Evolutionary conservation across 2,329 filamentous ascomycete genomes (phyloP).

Genomic region (Metarhizium rileyi): DNA sequence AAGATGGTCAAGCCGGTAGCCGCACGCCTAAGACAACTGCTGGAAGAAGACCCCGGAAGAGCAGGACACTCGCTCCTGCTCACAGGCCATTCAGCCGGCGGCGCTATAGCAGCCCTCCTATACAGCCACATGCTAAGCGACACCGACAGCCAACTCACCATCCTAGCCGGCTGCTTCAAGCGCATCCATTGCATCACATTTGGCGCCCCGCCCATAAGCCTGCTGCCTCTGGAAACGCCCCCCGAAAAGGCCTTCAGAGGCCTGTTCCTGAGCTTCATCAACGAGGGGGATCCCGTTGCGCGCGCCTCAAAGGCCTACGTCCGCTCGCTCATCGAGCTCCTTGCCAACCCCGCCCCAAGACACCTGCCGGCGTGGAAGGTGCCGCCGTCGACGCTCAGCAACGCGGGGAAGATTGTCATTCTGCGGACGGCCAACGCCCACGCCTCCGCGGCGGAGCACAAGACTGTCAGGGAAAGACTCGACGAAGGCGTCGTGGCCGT

Average conservation of each 20-base stretch:
- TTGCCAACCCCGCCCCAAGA: conserved; percentile 31
- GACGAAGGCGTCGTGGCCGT: conserved; percentile 58
- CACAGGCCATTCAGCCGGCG: conserved; percentile 79
- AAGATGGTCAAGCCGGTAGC: conserved; percentile 69
- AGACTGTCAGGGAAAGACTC: conserved; percentile 39
- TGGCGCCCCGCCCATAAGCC: conserved; percentile 68
- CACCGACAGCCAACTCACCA: conserved; percentile 57
- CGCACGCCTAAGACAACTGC: conserved; percentile 54
- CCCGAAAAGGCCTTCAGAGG: conserved; percentile 42
- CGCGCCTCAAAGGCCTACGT: conserved; percentile 71
- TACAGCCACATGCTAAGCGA: conserved; percentile 72
- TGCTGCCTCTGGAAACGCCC: conserved; percentile 58
- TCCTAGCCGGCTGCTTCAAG: conserved; percentile 61
- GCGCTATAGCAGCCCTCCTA: conserved; percentile 69
- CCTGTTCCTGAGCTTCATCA: conserved; percentile 70
- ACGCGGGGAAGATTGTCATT: conserved; percentile 59
- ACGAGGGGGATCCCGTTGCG: conserved; percentile 76
- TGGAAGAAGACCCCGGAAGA: conserved; percentile 61
- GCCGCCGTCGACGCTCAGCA: conserved; percentile 56
- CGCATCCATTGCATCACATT: conserved; percentile 79
- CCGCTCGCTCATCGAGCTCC: conserved; percentile 60
- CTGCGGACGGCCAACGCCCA: conserved; percentile 42
- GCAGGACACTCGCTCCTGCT: conserved; percentile 63
- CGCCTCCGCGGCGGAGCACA: conserved; percentile 29
- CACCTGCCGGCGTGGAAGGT: conserved; percentile 49